These are phyloP conservation scores for Penicillium chermesinum DNA, from an alignment of 495 filamentous ascomycete species.

Conservation along the genomic window DNA sequence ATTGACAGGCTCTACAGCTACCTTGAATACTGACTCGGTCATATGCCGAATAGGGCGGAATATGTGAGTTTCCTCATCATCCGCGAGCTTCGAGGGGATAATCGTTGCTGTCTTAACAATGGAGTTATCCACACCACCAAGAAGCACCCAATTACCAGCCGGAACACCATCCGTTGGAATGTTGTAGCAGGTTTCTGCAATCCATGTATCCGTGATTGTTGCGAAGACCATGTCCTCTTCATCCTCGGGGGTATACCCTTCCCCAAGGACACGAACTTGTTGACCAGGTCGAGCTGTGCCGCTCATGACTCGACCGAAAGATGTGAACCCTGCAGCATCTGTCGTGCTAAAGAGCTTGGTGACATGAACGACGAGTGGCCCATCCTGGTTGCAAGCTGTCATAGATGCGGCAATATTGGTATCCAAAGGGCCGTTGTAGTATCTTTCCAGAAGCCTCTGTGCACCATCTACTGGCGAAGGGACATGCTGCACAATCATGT, in stretches of 20 bases:
- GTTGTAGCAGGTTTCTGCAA: conserved; percentile 91
- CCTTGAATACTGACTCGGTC: conserved; percentile 96
- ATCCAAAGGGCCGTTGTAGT: conserved; percentile 95
- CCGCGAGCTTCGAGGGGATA: conserved; percentile 72
- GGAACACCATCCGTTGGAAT: conserved; percentile 87
- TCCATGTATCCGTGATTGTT: conserved; percentile 85
- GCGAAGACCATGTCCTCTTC: conserved; percentile 95
- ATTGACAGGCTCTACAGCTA: conserved; percentile 96
- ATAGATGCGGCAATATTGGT: conserved; percentile 77
- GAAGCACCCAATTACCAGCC: conserved; percentile 89
- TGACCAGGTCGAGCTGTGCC: conserved; percentile 78
- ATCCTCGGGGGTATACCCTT: conserved; percentile 93
- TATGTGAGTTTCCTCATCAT: conserved; percentile 88
- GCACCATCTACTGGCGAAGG: conserved; percentile 83
- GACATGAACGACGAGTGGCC: conserved; percentile 82
- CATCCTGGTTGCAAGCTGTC: conserved; percentile 77
- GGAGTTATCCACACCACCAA: conserved; percentile 92
- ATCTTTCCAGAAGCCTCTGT: conserved; percentile 66
- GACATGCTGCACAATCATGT: conserved; percentile 88
- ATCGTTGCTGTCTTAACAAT: conserved; percentile 98
- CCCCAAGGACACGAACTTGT: conserved; percentile 86
- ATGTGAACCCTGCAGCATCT: conserved; percentile 82
- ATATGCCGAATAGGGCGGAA: conserved; percentile 92
- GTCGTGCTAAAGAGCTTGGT: conserved; percentile 87
- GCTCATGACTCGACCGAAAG: conserved; percentile 90